Evolutionary conservation across 1,284 basidiomycete genomes (phyloP), one percentile per base, ranked within the genome.

Genomic region (Cryptococcus sp.): DNA sequence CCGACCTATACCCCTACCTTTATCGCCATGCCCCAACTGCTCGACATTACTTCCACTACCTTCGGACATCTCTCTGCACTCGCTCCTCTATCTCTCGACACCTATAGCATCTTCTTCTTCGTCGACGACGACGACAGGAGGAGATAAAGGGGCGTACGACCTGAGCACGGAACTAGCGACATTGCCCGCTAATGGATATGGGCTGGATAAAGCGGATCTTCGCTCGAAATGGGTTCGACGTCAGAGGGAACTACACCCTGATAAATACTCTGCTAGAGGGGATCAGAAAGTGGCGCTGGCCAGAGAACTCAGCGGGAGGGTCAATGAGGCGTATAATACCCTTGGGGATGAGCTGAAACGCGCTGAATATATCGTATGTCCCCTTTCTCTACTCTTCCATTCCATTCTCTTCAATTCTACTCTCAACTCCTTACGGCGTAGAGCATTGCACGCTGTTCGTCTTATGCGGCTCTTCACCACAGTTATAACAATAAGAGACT

Each of bases 271-370:
- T 1, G 58, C 61, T 1, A 61, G 62, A 15, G 70, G 68, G 10
- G 66, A 67, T 7, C 50, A 55, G 16, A 58, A 58, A 5, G 62
- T 67, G n/a, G 57, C 62, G 5, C 57, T 75, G 25, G 77, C 77
- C 1, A 63, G 67, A 26, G 69, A 70, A 19, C 59, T 77, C 34
- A 73, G 70, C 47, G 72, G 66, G 10, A 57, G 69, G 41, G 63
- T 77, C 1, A 79, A 80, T 58, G 72, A 72, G 55, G 77, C 77
- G 23, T 78, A 79, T 58, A 67, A 70, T 46, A 66, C 69, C 5
- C 61, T 79, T 20, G 69, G 67, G 17, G 66, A 72, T 50, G 77
- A 77, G 3, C 55, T 78, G 25, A 63, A 62, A 25, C 57, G 78
- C 17, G 74, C 77, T 34, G 76, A 79, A 53, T 78, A 79, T 57